Base-by-base conservation (phyloP, 106 monocot species). In the Cymbidium sinense region DNA sequence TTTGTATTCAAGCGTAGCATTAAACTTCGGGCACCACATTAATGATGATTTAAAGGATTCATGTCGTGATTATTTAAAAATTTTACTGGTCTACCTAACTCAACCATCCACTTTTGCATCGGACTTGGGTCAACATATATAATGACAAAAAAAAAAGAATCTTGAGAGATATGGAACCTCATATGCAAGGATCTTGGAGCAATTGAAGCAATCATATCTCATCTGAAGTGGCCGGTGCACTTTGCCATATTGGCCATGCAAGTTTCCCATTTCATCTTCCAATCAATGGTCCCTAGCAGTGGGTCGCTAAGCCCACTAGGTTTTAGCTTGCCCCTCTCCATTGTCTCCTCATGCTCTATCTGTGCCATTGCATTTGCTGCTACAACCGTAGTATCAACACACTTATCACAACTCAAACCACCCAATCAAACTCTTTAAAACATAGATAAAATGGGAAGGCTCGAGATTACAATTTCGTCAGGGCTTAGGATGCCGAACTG, bases 401-500 rank as follows among this genome's bases (percentile, higher is more conserved):
- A 37, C 1, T 51, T 25, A 76, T 65, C 65, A 82, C 34, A 64
- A 20, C 34, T 3, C 34, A 54, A 77, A 70, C 35, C 76, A 54
- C 25, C 39, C 44, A 31, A 5, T 31, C 18, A 58, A 61, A 28
- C 31, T 2, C 27, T n/a, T 58, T 31, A 44, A 64, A 44, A 64
- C 1, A 11, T 27, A 21, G 77, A 50, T 13, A 39, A 70, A 31
- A 50, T 0, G 27, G 55, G 19, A 34, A 64, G 31, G 35, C 25
- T 74, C 1, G 74, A 74, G 70, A 81, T 83, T 93, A 95, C 95
- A 52, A 96, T 96, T 76, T 96, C 96, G 50, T 96, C 96, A 31
- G 93, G 93, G 87, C 96, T 89, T 75, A 96, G 87, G 85, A 96
- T 89, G 74, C 96, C 96, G 78, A 96, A 96, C 88, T 96, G 96